Conservation (phyloP, 116 monocot species). For the Iris pallida region DNA sequence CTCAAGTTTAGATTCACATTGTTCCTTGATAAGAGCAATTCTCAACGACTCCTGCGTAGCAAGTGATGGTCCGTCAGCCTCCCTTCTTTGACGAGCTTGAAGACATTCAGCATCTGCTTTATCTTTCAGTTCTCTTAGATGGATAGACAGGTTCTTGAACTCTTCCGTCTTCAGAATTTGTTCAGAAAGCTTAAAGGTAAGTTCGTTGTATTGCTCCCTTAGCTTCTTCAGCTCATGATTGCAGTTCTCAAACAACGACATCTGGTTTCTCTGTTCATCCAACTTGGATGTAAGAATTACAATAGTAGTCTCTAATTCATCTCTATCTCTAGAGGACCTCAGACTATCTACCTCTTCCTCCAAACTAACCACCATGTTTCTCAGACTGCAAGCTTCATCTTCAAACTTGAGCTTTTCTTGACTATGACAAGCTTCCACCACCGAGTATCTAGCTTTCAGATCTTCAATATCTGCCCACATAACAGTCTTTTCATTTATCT, state of each 20-base stretch:
- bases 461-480: conserved; percentile 17
- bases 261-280: conserved; percentile 42
- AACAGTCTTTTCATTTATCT: conserved; percentile 9
- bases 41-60: conserved; percentile 68
- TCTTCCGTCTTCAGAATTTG: too few relatives aligned
- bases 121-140: conserved; percentile 86
- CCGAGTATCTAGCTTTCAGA: conserved; percentile 22
- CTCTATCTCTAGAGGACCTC: conserved; percentile 42
- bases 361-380: conserved; percentile 27
- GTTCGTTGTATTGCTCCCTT: too few relatives aligned
- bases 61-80: conserved; percentile 37
- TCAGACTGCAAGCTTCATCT: conserved; percentile 35
- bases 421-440: conserved; percentile 17
- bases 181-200: too few relatives aligned
- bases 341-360: conserved; percentile 59
- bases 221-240: conserved; percentile 34
- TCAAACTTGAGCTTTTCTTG: conserved; percentile 20
- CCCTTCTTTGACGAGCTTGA: conserved; percentile 59
- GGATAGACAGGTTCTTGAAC: conserved; percentile 81
- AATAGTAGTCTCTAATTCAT: conserved; percentile 39
- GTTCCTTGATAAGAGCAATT: conserved; percentile 95
- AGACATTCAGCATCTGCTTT: conserved; percentile 66
- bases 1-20: conserved; percentile 77
- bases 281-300: conserved; percentile 65
- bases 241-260: conserved; percentile 39